Conservation (phyloP, 1,139 yeast genomes). For the Diutina rugosa region DNA sequence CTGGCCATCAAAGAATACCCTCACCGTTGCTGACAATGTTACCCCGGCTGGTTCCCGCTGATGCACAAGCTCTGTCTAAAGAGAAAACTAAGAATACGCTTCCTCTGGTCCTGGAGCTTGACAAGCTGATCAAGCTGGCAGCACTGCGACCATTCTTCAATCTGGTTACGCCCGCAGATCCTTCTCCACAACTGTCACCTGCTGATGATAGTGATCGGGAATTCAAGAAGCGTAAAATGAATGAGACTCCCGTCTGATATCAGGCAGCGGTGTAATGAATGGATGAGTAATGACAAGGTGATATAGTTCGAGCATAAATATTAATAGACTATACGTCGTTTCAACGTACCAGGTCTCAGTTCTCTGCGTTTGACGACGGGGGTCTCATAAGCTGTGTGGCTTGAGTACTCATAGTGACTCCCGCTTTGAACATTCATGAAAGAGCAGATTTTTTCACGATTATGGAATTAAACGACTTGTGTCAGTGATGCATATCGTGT, state of each 20-base stretch:
- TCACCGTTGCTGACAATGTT: conserved; percentile 1
- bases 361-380: neutral
- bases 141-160: neutral
- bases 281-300: neutral
- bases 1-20: neutral
- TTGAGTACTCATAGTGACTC: no score
- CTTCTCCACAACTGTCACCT: neutral
- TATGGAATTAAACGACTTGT: no score
- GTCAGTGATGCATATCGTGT: no score
- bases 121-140: conserved; percentile 15
- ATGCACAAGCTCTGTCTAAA: neutral
- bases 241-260: neutral
- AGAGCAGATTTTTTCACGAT: no score
- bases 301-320: no score
- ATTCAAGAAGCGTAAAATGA: conserved; percentile 1
- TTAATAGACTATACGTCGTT: neutral
- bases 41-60: conserved; percentile 1
- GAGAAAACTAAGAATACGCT: conserved; percentile 10
- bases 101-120: conserved; percentile 27
- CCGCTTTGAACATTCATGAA: no score
- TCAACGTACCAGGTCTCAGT: neutral
- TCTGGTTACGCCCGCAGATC: neutral
- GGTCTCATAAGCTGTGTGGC: no score
- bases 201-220: neutral
- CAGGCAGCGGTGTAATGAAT: neutral